Base-by-base conservation (phyloP, 108 stramenopile genomes). In the Fragilariopsis cylindrus region DNA sequence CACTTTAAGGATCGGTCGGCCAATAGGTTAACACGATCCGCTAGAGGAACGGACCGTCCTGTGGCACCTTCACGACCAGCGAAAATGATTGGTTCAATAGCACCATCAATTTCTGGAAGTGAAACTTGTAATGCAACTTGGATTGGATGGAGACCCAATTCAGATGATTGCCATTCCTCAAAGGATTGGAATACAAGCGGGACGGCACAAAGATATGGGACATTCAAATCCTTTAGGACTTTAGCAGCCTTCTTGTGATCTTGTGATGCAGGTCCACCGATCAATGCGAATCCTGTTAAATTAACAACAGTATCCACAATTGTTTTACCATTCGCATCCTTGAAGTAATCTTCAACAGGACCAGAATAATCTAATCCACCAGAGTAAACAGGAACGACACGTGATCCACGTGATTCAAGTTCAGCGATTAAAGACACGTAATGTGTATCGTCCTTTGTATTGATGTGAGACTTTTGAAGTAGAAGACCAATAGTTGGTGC, bases 141-240 rank as follows among this genome's bases (percentile, higher is more conserved):
- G 76, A 98, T 94, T 48, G 97, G 97, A 72, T 98, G 97, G 21
- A 98, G 87, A 50, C 97, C 97, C 13, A 98, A 88, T 88, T 98
- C 97, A 50, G 92, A 93, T 5, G 94, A 82, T 81, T 98, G 95
- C 97, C 97, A 98, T 81, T 98, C 97, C 81, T 98, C 96, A 73
- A 98, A 98, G 16, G 95, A 96, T 79, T 98, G 97, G 94, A 98
- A 98, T 41, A 98, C 97, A 41, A 98, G 85, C 3, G 97, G 97
- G 43, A 98, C 97, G 9, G 97, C 95, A 73, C 97, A 98, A 90
- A 98, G 89, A 88, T 98, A 98, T 3, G 97, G 97, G 63, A 85
- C 79, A 75, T 97, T 93, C 74, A 98, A 80, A 72, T 85, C 83
- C 77, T 94, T 87, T 43, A 98, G 87, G 42, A 93, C 90, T 39